Evolutionary conservation across 1,284 basidiomycete species (phyloP).

Genomic region (Cryptococcus sp.): DNA sequence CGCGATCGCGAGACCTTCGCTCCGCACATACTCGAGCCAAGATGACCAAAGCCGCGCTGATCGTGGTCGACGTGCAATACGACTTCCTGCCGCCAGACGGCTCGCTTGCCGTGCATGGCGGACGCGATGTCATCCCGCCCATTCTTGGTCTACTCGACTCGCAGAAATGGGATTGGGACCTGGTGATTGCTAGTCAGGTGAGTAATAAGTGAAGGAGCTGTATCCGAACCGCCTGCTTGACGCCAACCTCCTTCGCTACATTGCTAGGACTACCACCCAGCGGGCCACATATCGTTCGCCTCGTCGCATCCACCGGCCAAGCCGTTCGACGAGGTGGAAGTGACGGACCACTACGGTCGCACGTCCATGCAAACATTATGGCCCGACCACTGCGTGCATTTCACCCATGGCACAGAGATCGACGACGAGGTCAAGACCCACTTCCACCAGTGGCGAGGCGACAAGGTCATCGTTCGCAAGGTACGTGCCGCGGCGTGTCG

Average conservation of each 20-base stretch:
- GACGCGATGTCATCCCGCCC: constrained; percentile 56
- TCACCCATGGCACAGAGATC: constrained; percentile 44
- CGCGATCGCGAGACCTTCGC: too few relatives aligned
- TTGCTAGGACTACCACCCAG: constrained; percentile 59
- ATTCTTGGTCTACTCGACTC: constrained; percentile 58
- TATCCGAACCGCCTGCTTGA: neutral
- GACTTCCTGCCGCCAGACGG: constrained; percentile 66
- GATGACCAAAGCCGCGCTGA: constrained; percentile 53
- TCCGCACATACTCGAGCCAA: too few relatives aligned
- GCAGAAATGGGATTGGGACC: constrained; percentile 56
- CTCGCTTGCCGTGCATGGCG: constrained; percentile 59
- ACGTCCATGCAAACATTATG: constrained; percentile 56
- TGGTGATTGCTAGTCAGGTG: constrained; percentile 59
- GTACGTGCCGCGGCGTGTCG: constrained; percentile 17
- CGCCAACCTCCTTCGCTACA: too few relatives aligned
- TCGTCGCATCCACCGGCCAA: constrained; percentile 56
- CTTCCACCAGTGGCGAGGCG: constrained; percentile 28
- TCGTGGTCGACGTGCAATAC: constrained; percentile 65
- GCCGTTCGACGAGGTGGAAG: constrained; percentile 55
- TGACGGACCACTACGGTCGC: constrained; percentile 46
- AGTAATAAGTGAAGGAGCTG: constrained; percentile 11
- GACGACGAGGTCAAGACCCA: constrained; percentile 25
- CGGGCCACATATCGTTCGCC: constrained; percentile 66
- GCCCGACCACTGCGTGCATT: constrained; percentile 60
- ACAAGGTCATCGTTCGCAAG: constrained; percentile 41